phyloP scores from a whole-genome alignment of 2,329 filamentous ascomycete genomes.

The Curvularia eragrostidis region DNA sequence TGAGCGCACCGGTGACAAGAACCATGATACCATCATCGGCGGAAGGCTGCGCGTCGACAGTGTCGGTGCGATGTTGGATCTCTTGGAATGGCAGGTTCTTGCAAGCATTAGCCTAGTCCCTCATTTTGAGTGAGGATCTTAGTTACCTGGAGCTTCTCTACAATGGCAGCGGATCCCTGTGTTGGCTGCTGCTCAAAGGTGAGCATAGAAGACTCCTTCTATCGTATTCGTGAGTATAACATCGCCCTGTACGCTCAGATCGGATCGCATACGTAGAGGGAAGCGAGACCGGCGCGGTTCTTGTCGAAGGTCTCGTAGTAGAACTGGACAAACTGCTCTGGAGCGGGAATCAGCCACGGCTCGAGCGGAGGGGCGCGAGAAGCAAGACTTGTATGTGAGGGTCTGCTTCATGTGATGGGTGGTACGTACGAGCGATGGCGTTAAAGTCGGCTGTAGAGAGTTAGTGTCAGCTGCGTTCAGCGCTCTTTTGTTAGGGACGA shows the following conservation, averaged over 20 bases:
- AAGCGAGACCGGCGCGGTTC: conserved; percentile 68
- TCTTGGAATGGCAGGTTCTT: conserved; percentile 81
- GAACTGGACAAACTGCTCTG: conserved; percentile 86
- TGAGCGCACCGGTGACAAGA: conserved; percentile 83
- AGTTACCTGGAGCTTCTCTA: conserved; percentile 81
- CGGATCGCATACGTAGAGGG: conserved; percentile 76
- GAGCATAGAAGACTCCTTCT: conserved; percentile 82
- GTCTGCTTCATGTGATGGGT: neutral
- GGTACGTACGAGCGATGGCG: conserved; percentile 21
- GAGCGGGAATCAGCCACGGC: conserved; percentile 24
- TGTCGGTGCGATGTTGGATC: conserved; percentile 78
- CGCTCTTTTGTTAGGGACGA: neutral
- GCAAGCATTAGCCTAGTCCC: conserved; percentile 26
- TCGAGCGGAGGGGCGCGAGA: neutral
- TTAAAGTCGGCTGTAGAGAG: conserved; percentile 20
- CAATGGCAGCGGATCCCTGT: conserved; percentile 70
- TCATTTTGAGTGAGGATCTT: neutral
- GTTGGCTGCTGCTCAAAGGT: conserved; percentile 81
- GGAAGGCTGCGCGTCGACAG: conserved; percentile 83
- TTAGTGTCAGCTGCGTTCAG: conserved; percentile 5
- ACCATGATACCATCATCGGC: conserved; percentile 75
- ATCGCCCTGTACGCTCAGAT: neutral
- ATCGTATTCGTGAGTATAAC: conserved; percentile 9
- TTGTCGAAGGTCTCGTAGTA: conserved; percentile 90
- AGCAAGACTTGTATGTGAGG: neutral